These are phyloP conservation scores for Ensete ventricosum DNA, from an alignment of 176 grass and related monocot genomes.

Conservation along the genomic window DNA sequence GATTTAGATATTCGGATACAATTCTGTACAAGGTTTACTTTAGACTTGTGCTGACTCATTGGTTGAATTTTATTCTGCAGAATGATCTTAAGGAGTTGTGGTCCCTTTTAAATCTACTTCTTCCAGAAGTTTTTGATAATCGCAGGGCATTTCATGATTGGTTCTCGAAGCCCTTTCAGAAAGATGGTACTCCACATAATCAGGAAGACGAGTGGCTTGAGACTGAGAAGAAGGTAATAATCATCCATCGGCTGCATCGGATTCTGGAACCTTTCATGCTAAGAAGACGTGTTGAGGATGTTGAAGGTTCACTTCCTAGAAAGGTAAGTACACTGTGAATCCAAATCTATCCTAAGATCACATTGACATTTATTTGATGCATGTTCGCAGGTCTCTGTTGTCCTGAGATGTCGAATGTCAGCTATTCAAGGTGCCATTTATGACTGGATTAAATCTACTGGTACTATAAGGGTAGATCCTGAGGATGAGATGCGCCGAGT, in stretches of 20 bases:
- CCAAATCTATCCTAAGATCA: not conserved
- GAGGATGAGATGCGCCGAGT: constrained; percentile 65
- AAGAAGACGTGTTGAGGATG: constrained; percentile 89
- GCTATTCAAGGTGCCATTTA: constrained; percentile 88
- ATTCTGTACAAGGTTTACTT: too few relatives aligned
- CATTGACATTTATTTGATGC: constrained; percentile 23
- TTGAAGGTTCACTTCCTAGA: constrained; percentile 93
- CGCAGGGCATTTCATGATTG: constrained; percentile 98
- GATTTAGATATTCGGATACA: too few relatives aligned
- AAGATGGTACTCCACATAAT: constrained; percentile 50
- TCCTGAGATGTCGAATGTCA: constrained; percentile 97
- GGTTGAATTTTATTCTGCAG: constrained; percentile 20
- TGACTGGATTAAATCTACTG: constrained; percentile 98
- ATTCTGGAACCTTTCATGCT: constrained; percentile 99
- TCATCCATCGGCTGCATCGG: constrained; percentile 94
- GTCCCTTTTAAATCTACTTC: constrained; percentile 92
- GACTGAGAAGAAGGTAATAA: constrained; percentile 97
- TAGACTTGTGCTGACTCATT: not conserved
- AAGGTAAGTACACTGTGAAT: constrained; percentile 45
- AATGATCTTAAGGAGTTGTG: constrained; percentile 99
- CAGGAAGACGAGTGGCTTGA: constrained; percentile 96
- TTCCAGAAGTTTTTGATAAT: constrained; percentile 98
- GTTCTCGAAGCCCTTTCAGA: constrained; percentile 97
- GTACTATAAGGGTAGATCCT: constrained; percentile 98
- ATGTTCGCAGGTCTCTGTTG: constrained; percentile 63